These are phyloP conservation scores for Euphorbia celastroides DNA, from an alignment of 441 rosid genomes.

Conservation along the genomic window DNA sequence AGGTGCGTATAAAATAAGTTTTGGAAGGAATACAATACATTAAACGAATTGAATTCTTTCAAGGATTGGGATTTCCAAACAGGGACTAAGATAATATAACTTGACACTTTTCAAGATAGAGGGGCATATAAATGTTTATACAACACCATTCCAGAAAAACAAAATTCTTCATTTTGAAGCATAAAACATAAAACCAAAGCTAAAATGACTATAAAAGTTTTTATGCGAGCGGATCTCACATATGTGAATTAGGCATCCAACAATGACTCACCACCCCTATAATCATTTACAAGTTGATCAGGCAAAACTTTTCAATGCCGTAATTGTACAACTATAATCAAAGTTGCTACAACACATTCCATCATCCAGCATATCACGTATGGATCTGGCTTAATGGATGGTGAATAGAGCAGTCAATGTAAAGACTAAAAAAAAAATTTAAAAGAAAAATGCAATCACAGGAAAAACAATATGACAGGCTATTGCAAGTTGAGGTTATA, in stretches of 20 bases:
- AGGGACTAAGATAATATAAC: too few species aligned
- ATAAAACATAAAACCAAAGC: not conserved
- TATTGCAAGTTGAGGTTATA: not conserved
- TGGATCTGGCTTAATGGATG: not conserved
- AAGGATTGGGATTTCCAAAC: too few species aligned
- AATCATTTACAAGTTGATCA: not conserved
- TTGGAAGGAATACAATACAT: too few species aligned
- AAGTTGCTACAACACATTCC: not conserved
- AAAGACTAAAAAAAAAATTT: slow-evolving; percentile 1
- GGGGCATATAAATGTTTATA: not conserved
- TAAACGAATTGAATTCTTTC: too few species aligned
- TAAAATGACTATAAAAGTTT: not conserved
- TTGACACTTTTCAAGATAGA: slow-evolving; percentile 3
- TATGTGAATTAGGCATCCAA: not conserved
- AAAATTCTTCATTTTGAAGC: not conserved
- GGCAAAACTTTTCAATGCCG: not conserved
- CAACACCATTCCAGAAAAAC: slow-evolving; percentile 2
- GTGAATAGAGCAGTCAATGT: not conserved
- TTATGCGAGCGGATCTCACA: not conserved
- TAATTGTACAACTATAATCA: not conserved
- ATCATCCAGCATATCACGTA: slow-evolving; percentile 7
- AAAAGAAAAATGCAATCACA: too few species aligned
- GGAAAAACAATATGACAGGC: not conserved
- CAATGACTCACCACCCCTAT: not conserved
- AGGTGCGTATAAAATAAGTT: too few species aligned